Base-by-base conservation (phyloP, 441 rosid genomes). In the Jatropha multifida region DNA sequence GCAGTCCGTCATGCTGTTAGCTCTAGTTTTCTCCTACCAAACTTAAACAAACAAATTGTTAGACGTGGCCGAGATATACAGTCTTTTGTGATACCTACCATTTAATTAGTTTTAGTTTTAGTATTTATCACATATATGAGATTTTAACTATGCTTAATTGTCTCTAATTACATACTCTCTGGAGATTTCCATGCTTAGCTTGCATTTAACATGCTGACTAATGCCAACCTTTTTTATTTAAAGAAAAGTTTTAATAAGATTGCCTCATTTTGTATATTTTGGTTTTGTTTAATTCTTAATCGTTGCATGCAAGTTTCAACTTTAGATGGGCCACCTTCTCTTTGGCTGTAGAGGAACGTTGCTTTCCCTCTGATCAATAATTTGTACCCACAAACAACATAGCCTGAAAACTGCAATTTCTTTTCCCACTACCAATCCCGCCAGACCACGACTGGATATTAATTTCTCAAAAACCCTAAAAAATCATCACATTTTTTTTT, bases 41-140 rank as follows among this genome's bases (percentile, higher is more conserved):
- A n/a, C 6, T 18, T 48, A 15, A 48, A 65, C 65, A 40, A 41
- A 40, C 17, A 13, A 55, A 62, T 77, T 68, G 61, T 77, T 81
- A 76, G 81, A 80, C 68, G 78, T 55, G 65, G 68, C 55, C 78
- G 71, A 75, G 71, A 78, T 46, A 27, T 27, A 27, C 2, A 27
- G 14, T 14, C 51, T 7, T 0, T 11, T 48, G 1, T 48, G 51
- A 48, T 48, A 48, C 10, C 3, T 9, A 48, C 9, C 51, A 48
- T 48, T 27, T 27, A 27, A 27, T 32, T 32, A 48, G 0, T 10
- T 3, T 51, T 1, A 26, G 0, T 37, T 52, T 20, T 12, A 4
- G 37, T 37, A 40, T 20, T 55, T 9, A 55, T n/a, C 61, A 42
- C 42, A 56, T 26, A 20, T 2, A 48, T 9, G 2, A 2, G 51